These are phyloP conservation scores for Paecilomyces sp. DNA, from an alignment of 2,329 filamentous ascomycete species.

Conservation along the genomic window DNA sequence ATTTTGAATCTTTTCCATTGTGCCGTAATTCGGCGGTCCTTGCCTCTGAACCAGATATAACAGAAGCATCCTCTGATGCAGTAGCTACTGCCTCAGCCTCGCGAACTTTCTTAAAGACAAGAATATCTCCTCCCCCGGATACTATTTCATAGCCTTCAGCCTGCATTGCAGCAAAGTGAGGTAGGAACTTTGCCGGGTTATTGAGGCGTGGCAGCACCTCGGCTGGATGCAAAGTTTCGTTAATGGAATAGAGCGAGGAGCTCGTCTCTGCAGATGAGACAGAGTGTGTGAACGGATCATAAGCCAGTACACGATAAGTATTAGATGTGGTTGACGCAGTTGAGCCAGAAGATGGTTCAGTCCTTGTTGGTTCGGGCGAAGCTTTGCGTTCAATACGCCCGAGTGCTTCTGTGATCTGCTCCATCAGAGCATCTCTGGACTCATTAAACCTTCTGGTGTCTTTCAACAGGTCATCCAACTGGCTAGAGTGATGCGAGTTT, in stretches of 20 bases:
- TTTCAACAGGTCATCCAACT: background rate
- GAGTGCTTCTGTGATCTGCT: slow-evolving; percentile 4
- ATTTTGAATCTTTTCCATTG: background rate
- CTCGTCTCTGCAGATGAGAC: slow-evolving; percentile 25
- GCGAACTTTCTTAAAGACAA: slow-evolving; percentile 27
- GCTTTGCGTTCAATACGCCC: slow-evolving; percentile 5
- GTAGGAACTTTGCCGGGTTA: slow-evolving; percentile 34
- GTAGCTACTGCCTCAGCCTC: background rate
- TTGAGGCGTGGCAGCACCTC: slow-evolving; percentile 31
- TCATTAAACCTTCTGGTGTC: slow-evolving; percentile 4
- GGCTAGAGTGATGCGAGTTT: background rate
- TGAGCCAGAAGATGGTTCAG: background rate
- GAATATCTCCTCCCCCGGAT: slow-evolving; percentile 34
- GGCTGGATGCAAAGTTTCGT: slow-evolving; percentile 17
- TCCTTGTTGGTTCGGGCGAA: slow-evolving; percentile 5
- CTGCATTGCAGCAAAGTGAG: slow-evolving; percentile 31
- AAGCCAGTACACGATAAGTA: slow-evolving; percentile 30
- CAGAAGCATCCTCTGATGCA: background rate
- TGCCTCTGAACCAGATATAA: background rate
- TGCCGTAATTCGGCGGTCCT: background rate
- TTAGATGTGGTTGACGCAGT: slow-evolving; percentile 3
- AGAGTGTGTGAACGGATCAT: slow-evolving; percentile 23
- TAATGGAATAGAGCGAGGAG: slow-evolving; percentile 20
- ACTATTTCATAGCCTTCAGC: slow-evolving; percentile 36
- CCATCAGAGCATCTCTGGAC: slow-evolving; percentile 1